These are phyloP conservation scores for Alternaria alternata DNA, from an alignment of 2,329 filamentous ascomycete species.

Conservation along the genomic window DNA sequence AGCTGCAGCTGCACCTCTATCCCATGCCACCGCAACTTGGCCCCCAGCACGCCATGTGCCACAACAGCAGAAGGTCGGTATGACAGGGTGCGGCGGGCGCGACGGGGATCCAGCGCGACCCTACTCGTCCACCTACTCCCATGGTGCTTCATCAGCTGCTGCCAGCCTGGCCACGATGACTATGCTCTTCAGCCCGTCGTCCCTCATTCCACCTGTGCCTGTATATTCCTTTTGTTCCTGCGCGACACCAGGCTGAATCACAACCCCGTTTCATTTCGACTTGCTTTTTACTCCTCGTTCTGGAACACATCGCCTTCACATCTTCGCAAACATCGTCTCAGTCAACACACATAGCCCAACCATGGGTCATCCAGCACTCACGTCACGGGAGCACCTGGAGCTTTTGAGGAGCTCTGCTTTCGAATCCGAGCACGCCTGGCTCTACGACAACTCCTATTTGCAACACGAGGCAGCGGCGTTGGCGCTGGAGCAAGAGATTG, in stretches of 20 bases:
- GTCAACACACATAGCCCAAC: conserved; percentile 18
- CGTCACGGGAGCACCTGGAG: conserved; percentile 43
- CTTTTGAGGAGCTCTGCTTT: conserved; percentile 49
- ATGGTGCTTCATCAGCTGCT: conserved; percentile 31
- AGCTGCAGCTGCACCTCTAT: conserved; percentile 8
- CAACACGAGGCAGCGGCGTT: conserved; percentile 47
- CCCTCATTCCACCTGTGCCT: conserved; percentile 16
- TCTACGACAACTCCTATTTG: conserved; percentile 48
- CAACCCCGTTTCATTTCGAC: conserved; percentile 3
- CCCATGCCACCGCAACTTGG: conserved; percentile 33
- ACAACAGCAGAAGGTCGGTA: conserved; percentile 28
- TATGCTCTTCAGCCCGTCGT: conserved; percentile 19
- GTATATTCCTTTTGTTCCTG: conserved; percentile 16
- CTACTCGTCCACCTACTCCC: conserved; percentile 18
- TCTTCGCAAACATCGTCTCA: neutral
- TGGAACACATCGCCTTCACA: conserved; percentile 1
- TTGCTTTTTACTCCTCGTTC: conserved; percentile 3
- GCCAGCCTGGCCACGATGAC: conserved; percentile 16
- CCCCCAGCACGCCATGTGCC: conserved; percentile 32
- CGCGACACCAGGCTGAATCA: conserved; percentile 7
- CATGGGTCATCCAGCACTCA: conserved; percentile 38
- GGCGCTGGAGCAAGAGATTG: conserved; percentile 46
- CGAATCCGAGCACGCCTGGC: conserved; percentile 49
- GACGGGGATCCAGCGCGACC: conserved; percentile 24
- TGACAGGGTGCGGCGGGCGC: conserved; percentile 30